A percentile compares a stretch with the other conserved stretches of the same genome.
Evolutionary conservation across 352 stramenopile species (phyloP).

Genomic region (Globisporangium lucens): DNA sequence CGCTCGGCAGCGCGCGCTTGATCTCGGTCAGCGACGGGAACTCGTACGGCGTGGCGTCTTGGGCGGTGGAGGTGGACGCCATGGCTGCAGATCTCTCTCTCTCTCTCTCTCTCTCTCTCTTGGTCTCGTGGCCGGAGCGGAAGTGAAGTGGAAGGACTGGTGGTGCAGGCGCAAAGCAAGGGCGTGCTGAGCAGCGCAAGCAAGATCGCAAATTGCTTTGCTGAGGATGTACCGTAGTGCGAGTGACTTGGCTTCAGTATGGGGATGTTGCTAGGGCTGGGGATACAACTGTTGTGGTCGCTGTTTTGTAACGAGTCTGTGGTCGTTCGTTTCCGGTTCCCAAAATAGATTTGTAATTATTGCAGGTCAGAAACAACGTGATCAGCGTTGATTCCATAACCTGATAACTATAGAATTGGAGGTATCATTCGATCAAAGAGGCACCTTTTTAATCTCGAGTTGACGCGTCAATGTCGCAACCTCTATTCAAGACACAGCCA

Average conservation of each 20-base stretch:
- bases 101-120: constrained; percentile 1
- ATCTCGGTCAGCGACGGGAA: constrained; percentile 81
- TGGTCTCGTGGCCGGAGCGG: neutral
- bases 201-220: neutral
- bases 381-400: neutral
- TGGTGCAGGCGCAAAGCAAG: neutral
- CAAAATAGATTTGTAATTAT: neutral
- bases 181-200: constrained; percentile 4
- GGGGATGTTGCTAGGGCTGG: neutral
- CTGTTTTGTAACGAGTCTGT: constrained; percentile 3
- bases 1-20: constrained; percentile 67
- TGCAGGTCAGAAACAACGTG: neutral
- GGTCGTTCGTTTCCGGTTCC: neutral
- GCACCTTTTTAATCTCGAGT: neutral
- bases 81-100: constrained; percentile 5
- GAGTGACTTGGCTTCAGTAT: constrained; percentile 12
- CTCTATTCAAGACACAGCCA: constrained; percentile 8
- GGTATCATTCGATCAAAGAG: neutral
- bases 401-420: neutral
- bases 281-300: neutral
- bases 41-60: constrained; percentile 28
- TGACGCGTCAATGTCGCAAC: neutral
- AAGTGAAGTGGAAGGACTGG: neutral
- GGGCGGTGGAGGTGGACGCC: constrained; percentile 24
- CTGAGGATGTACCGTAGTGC: neutral